Evolutionary conservation across 2,329 filamentous ascomycete genomes (phyloP), one percentile per base, ranked within the genome.

Genomic region (Ilyonectria sp.): DNA sequence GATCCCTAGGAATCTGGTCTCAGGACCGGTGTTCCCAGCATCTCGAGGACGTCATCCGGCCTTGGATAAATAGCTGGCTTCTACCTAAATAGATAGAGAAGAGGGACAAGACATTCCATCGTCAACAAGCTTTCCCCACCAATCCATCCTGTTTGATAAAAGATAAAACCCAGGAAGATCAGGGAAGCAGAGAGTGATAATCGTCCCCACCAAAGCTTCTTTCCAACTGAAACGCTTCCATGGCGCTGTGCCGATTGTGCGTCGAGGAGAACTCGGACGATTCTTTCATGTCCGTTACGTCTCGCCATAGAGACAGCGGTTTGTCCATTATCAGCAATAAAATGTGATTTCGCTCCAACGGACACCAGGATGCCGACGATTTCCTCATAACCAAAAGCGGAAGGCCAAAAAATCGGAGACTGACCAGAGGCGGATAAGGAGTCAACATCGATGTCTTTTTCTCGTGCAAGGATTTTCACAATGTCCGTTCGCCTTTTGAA

Each of bases 341-440:
- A 23, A 29, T 49, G 17, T 35, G 43, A 23, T 13, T 49, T 35
- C n/a, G 55, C 55, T 13, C 55, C 29, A 58, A 17, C 9, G 13
- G 26, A 33, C 26, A 47, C n/a, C 1, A 58, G 55, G 26, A 58
- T 58, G 26, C 13, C n/a, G 17, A 58, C 43, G 13, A 58, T 7
- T 6, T 35, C 26, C 43, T 58, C 43, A 58, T 58, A 33, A 15
- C 43, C 40, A 47, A 23, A 35, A 33, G 40, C 26, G 9, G 55
- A 58, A 15, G 55, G 55, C 55, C 40, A 58, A n/a, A 58, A 58
- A 21, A 58, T 47, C 9, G 40, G 43, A 15, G 40, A 58, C n/a
- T 35, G 26, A 9, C 55, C 26, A 21, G 55, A 47, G 8, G 26
- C 26, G 11, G 40, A 58, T 21, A 47, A 15, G 21, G 55, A 58